phyloP scores from a whole-genome alignment of 2,329 filamentous ascomycete genomes.

The Neofusicoccum cordaticola region DNA sequence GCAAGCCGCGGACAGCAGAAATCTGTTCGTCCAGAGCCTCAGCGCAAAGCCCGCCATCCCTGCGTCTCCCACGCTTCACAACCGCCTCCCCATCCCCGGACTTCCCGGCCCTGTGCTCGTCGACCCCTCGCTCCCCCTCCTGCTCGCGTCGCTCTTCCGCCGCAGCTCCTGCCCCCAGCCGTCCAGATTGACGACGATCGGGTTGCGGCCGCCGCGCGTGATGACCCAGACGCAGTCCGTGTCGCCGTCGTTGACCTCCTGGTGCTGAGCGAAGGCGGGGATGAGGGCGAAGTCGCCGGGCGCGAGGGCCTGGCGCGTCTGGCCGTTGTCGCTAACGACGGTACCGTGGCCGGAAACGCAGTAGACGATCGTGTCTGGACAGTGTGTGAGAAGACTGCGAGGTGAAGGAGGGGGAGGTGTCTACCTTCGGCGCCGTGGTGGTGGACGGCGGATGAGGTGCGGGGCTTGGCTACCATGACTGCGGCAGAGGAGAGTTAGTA shows the following conservation, averaged over 20 bases:
- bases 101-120: background rate
- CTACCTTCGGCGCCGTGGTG: constrained; percentile 68
- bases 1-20: too few species aligned
- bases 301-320: constrained; percentile 55
- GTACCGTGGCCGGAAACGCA: constrained; percentile 60
- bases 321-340: constrained; percentile 58
- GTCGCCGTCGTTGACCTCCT: constrained; percentile 64
- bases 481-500: background rate
- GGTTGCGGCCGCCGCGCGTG: constrained; percentile 59
- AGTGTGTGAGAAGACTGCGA: background rate
- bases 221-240: constrained; percentile 65
- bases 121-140: background rate
- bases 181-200: constrained; percentile 61
- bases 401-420: constrained; percentile 20
- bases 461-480: constrained; percentile 64
- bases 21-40: too few species aligned
- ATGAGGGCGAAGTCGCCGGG: constrained; percentile 69
- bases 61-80: background rate
- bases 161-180: constrained; percentile 52
- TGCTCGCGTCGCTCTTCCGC: constrained; percentile 13
- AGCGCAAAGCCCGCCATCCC: too few species aligned
- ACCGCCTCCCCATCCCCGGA: background rate
- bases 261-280: constrained; percentile 68
- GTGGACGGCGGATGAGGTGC: constrained; percentile 61
- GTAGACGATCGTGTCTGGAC: constrained; percentile 65